Conservation (phyloP, 1,284 basidiomycete species). For the Leccinum insigne region DNA sequence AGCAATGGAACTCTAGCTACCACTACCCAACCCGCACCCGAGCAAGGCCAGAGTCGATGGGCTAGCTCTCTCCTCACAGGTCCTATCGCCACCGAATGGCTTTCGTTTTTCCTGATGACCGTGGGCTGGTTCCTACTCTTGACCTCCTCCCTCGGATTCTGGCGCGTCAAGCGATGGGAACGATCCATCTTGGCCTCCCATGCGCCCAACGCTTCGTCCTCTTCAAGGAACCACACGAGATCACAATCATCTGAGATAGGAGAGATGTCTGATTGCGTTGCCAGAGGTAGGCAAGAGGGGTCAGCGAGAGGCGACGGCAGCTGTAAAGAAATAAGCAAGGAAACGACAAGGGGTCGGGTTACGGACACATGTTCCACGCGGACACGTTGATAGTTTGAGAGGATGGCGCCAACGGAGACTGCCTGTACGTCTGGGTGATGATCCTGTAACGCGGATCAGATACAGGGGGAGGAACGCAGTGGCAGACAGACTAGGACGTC, state of each 20-base stretch:
- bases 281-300: constrained; percentile 92
- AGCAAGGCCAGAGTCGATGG: constrained; percentile 20
- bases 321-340: constrained; percentile 40
- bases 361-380: constrained; percentile 96
- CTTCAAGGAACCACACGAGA: constrained; percentile 22
- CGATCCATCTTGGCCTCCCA: constrained; percentile 62
- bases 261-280: constrained; percentile 87
- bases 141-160: constrained; percentile 82
- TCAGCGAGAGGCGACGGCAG: constrained; percentile 80
- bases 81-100: constrained; percentile 79
- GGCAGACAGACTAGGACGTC: constrained; percentile 69
- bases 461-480: neutral
- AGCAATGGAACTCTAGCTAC: constrained; percentile 16
- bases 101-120: constrained; percentile 94
- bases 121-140: constrained; percentile 93
- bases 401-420: constrained; percentile 94
- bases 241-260: constrained; percentile 81
- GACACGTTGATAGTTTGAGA: constrained; percentile 97
- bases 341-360: neutral
- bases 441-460: constrained; percentile 42
- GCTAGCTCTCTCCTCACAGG: constrained; percentile 38
- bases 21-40: constrained; percentile 11
- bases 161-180: constrained; percentile 91
- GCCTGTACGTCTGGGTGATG: constrained; percentile 84
- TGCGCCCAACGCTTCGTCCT: constrained; percentile 26